These are phyloP conservation scores for Rehmannia glutinosa DNA, from an alignment of 257 asterid species.

Conservation along the genomic window DNA sequence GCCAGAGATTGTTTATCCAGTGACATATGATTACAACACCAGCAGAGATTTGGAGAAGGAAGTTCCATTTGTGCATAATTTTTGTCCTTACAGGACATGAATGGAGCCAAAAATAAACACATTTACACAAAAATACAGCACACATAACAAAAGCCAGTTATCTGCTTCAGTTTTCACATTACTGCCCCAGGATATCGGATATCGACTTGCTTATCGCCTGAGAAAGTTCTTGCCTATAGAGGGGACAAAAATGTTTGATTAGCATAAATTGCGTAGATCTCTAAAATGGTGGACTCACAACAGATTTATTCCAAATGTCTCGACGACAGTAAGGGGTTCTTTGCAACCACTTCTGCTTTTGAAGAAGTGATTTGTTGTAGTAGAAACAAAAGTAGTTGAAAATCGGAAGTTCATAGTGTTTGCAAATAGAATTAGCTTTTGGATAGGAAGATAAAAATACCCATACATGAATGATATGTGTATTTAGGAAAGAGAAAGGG, in stretches of 20 bases:
- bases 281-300: no score
- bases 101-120: background rate
- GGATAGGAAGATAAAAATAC: no score
- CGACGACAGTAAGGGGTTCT: no score
- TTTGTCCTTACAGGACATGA: background rate
- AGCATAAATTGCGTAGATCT: background rate
- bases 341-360: no score
- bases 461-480: no score
- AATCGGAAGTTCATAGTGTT: no score
- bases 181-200: conserved; percentile 58
- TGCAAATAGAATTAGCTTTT: no score
- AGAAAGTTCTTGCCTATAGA: conserved; percentile 56
- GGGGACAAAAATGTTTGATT: background rate
- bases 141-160: conserved; percentile 1
- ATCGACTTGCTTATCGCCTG: conserved; percentile 49
- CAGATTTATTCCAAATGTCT: no score
- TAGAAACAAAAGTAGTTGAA: no score
- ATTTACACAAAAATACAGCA: conserved; percentile 13
- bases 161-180: conserved; percentile 19
- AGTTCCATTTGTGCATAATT: conserved; percentile 7
- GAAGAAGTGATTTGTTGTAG: no score
- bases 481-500: no score
- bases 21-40: conserved; percentile 3
- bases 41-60: conserved; percentile 4
- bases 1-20: background rate